Evolutionary conservation across 2,329 filamentous ascomycete genomes (phyloP), one percentile per base, ranked within the genome.

Genomic region (Whalleya microplaca): DNA sequence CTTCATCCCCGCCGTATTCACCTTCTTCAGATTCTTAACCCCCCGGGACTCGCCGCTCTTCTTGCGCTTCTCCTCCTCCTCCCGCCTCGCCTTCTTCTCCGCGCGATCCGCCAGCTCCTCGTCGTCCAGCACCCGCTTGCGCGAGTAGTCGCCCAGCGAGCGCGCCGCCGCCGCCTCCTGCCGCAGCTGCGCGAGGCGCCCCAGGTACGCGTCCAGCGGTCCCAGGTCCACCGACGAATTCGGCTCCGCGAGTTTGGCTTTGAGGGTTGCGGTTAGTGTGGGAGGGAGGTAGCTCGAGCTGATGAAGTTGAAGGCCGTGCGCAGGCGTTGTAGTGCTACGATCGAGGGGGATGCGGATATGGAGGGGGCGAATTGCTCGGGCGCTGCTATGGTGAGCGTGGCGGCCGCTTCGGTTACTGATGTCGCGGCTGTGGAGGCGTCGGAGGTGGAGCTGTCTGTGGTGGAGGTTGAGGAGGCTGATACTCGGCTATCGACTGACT

Each of bases 1-100:
- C 82, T 90, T 95, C 95, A 99, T 99, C 1, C 95, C 95, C 20
- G 77, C 85, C 0, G 89, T 93, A 75, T 98, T 90, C 46, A 93
- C 94, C 77, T 98, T 99, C 72, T 90, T 90, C 68, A 99, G 72
- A 46, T 93, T 84, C 70, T 87, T 88, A 1, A 97, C 85, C 0
- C 86, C 93, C 23, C 86, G 81, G 60, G 90, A 95, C 75, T 91
- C 84, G 21, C 78, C 80, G 2, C 84, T 85, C 76, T 96, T 93
- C 75, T 88, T 93, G 72, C 85, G 88, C 76, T 88, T 90, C 56
- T 96, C 93, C 56, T 96, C 93, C 59, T 96, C 94, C 48, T 96
- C 92, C 75, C 89, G 86, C 72, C 88, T 93, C 43, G 88, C 80
- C 77, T 89, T 93, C 84, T 95, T 96, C 72, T 93, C 90, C 2